Conservation (phyloP, 2,329 filamentous ascomycete species). For the Nakataea oryzae region DNA sequence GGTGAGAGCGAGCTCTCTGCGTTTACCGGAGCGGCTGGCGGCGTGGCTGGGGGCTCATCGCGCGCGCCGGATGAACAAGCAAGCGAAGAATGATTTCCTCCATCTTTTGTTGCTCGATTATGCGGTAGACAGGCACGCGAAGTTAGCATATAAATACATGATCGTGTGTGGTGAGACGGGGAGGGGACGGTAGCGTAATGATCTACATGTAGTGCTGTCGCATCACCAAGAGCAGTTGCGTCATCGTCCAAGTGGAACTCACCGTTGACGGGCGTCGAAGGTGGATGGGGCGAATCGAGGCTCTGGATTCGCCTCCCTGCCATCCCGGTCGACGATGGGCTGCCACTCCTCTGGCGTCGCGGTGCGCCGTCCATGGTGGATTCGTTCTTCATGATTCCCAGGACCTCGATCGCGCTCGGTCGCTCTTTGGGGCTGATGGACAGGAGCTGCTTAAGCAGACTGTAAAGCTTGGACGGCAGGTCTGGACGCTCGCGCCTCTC, state of each 20-base stretch:
- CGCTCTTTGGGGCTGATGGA: slow-evolving; percentile 66
- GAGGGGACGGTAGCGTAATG: no score
- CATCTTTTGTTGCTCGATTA: slow-evolving; percentile 15
- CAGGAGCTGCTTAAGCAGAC: slow-evolving; percentile 70
- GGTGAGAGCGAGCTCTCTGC: slow-evolving; percentile 9
- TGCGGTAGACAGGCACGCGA: not conserved
- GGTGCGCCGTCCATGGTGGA: slow-evolving; percentile 33
- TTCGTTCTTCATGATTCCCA: slow-evolving; percentile 66
- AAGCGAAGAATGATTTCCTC: slow-evolving; percentile 19
- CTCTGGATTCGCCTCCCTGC: slow-evolving; percentile 39
- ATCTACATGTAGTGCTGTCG: no score
- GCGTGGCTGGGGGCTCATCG: slow-evolving; percentile 2
- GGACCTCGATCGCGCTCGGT: slow-evolving; percentile 77
- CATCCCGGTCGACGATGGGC: slow-evolving; percentile 25
- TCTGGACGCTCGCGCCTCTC: slow-evolving; percentile 67
- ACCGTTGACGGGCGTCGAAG: slow-evolving; percentile 31
- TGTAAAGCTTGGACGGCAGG: slow-evolving; percentile 76
- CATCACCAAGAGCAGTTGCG: not conserved
- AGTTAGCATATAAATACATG: not conserved
- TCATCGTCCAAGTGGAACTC: not conserved
- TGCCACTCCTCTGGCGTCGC: slow-evolving; percentile 20
- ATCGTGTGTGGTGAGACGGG: not conserved
- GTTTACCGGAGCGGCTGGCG: slow-evolving; percentile 5
- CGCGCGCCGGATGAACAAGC: slow-evolving; percentile 14
- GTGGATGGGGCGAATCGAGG: slow-evolving; percentile 40